Conservation (phyloP, 2,329 filamentous ascomycete species). For the Calonectria multiphialidica region DNA sequence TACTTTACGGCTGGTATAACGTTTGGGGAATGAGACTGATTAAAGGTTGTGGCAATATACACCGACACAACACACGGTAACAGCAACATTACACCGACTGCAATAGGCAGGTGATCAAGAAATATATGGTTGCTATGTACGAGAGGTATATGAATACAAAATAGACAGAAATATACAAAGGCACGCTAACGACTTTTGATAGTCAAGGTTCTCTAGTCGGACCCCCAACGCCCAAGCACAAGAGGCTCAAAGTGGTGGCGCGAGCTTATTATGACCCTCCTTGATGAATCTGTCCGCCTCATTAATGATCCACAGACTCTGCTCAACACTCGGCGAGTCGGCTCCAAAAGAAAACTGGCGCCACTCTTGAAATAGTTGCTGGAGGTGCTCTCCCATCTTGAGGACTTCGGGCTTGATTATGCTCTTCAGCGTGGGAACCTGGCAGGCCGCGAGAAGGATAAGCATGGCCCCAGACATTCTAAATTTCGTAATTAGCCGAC, state of each 20-base stretch:
- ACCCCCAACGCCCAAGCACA: background rate
- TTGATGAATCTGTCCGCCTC: conserved; percentile 58
- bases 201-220: background rate
- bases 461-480: conserved; percentile 65
- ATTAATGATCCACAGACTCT: conserved; percentile 59
- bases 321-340: conserved; percentile 59
- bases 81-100: too few species aligned
- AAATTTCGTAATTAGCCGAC: background rate
- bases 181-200: background rate
- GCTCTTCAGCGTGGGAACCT: conserved; percentile 51
- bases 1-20: too few species aligned
- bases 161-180: too few species aligned
- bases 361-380: conserved; percentile 56
- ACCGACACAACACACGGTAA: too few species aligned
- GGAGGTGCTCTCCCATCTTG: conserved; percentile 55
- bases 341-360: conserved; percentile 52
- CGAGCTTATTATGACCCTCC: conserved; percentile 40
- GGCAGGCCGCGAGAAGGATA: conserved; percentile 58
- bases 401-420: conserved; percentile 54
- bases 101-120: too few species aligned
- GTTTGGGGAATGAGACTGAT: too few species aligned
- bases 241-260: background rate
- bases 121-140: too few species aligned
- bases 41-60: too few species aligned
- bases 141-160: too few species aligned